A percentile compares a stretch with the other conserved stretches of the same genome.
These are phyloP conservation scores for Fraxinus baroniana DNA, from an alignment of 305 asterid genomes.

Conservation along the genomic window DNA sequence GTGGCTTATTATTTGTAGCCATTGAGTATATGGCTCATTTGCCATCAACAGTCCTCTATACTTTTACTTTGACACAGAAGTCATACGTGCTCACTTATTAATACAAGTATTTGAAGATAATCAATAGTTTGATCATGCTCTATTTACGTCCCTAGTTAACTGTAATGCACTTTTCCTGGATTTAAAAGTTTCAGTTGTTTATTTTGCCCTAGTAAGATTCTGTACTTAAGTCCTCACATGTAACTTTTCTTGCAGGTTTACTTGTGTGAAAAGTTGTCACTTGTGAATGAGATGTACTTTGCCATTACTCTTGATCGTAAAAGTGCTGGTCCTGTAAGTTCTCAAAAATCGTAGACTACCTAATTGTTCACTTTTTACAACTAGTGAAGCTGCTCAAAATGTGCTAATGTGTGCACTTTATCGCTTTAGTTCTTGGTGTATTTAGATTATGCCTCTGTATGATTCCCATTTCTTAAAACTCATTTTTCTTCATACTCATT, in stretches of 20 bases:
- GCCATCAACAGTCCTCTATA: background rate
- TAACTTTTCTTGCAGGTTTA: constrained; percentile 59
- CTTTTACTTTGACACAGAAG: background rate
- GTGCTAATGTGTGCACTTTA: background rate
- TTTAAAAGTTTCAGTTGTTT: background rate
- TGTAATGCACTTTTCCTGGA: background rate
- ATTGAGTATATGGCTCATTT: background rate
- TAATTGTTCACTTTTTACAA: constrained; percentile 7
- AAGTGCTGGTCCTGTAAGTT: constrained; percentile 97
- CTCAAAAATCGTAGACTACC: constrained; percentile 6
- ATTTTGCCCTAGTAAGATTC: background rate
- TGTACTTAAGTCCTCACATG: background rate
- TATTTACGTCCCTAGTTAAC: background rate
- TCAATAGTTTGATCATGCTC: background rate
- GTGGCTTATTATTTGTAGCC: background rate
- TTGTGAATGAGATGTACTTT: constrained; percentile 98
- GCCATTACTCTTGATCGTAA: constrained; percentile 94
- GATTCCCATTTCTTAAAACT: background rate
- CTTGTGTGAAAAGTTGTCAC: constrained; percentile 79
- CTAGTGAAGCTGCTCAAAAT: constrained; percentile 21
- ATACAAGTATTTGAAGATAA: background rate
- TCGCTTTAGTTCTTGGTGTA: constrained; percentile 7
- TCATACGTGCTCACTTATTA: background rate
- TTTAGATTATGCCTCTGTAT: background rate
- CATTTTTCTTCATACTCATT: background rate